Conservation (phyloP, 192 early-diverging fungal genomes). For the Coemansia sp. region DNA sequence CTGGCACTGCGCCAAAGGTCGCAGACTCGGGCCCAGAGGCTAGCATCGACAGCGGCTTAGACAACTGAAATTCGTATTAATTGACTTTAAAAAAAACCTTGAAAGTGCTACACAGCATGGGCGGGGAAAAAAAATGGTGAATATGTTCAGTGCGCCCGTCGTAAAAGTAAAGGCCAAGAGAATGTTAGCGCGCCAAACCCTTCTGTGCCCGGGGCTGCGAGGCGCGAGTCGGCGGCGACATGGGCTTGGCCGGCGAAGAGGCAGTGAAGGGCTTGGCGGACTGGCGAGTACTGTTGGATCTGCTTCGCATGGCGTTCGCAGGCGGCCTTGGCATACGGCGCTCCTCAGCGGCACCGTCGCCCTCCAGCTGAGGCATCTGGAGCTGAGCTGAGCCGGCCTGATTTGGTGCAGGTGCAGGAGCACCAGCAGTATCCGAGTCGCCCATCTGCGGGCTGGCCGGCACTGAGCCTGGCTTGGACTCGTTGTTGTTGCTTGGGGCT, state of each 20-base stretch:
- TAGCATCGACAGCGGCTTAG: not conserved
- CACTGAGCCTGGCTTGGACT: slow-evolving; percentile 8
- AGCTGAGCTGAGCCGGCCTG: not conserved
- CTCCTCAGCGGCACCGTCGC: not conserved
- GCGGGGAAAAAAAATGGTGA: not conserved
- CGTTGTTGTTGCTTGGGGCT: slow-evolving; percentile 30
- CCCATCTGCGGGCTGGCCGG: slow-evolving; percentile 19
- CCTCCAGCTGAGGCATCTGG: not conserved
- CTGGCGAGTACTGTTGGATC: slow-evolving; percentile 8
- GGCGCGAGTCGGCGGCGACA: slow-evolving; percentile 29
- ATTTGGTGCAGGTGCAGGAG: not conserved
- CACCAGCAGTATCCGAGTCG: not conserved
- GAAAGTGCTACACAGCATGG: not conserved
- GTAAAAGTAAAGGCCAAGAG: not conserved
- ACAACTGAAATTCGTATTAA: not conserved
- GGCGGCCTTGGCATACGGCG: slow-evolving; percentile 3
- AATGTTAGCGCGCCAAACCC: slow-evolving; percentile 16
- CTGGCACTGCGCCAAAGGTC: slow-evolving; percentile 45
- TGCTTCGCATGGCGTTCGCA: slow-evolving; percentile 24
- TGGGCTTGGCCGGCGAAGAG: slow-evolving; percentile 6
- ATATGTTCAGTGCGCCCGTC: slow-evolving; percentile 6
- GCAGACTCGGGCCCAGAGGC: not conserved
- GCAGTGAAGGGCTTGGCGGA: slow-evolving; percentile 7
- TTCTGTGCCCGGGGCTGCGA: slow-evolving; percentile 45
- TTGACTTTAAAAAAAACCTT: not conserved